Base-by-base conservation (phyloP, 1,139 yeast species). In the Yamadazyma spencermartinsiae region DNA sequence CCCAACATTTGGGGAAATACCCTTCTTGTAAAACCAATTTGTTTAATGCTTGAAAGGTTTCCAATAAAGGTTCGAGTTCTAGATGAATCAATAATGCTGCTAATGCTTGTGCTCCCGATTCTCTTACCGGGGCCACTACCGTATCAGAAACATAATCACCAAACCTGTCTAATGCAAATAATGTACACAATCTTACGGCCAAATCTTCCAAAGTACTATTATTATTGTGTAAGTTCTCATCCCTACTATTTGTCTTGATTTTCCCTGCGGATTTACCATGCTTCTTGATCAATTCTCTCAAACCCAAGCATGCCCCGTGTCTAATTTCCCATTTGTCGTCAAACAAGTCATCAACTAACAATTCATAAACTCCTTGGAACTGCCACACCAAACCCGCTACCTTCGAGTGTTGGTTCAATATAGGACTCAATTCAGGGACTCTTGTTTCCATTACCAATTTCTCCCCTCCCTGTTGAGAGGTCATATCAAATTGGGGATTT, bases 101-200 rank as follows among this genome's bases (percentile, higher is more conserved):
- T 36, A 94, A 63, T 0, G 97, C 81, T 61, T 94, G 99, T 0
- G 97, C 97, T 21, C 94, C 88, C 18, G 96, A 88, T 63, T 94
- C 99, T 53, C 98, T 72, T 3, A 94, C 98, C 0, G 99, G 99
- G 0, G 98, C 98, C 29, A 94, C 95, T 12, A 94, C 99, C 6
- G 96, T 94, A 58, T 94, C 99, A 34, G 96, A 86, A 28, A 94
- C 96, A 59, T 87, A 94, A 63, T 94, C 99, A 39, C 98, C 98
- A 63, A 94, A 94, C 53, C 98, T 68, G 62, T 94, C 99, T 40
- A 92, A 72, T 3, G 97, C 94, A 62, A 94, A 88, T 15, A 94
- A 70, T 11, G 96, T 86, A 56, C 95, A 75, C 33, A 94, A 59
- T 44, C 97, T 75, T 20, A 95, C 89, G 1, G 95, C 85, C 47